Evolutionary conservation across 441 rosid genomes (phyloP).

Genomic region (Arabidopsis lyrata): DNA sequence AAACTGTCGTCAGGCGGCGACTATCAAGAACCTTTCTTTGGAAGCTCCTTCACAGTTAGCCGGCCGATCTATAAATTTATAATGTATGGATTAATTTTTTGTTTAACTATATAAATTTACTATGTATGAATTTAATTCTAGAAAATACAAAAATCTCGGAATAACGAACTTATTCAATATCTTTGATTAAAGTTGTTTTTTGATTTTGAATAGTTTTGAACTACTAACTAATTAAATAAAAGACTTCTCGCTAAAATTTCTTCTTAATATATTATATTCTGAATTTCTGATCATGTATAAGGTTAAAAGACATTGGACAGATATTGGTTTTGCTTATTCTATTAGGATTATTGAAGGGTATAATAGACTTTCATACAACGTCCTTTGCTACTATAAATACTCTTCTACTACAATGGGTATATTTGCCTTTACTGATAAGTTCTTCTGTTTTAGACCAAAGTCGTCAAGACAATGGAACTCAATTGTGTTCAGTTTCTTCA

Average conservation of each 20-base stretch:
- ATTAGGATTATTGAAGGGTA: constrained; percentile 1
- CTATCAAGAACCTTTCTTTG: constrained; percentile 3
- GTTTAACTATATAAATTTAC: too few relatives aligned
- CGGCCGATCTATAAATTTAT: neutral
- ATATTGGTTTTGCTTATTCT: constrained; percentile 9
- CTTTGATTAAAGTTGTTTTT: too few relatives aligned
- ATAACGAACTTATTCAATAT: too few relatives aligned
- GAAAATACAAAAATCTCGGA: too few relatives aligned
- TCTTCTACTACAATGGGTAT: neutral
- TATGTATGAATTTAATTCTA: too few relatives aligned
- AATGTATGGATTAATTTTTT: too few relatives aligned
- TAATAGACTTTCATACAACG: neutral
- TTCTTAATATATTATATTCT: neutral
- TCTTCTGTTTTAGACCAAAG: neutral
- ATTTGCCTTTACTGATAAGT: neutral
- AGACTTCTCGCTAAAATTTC: neutral
- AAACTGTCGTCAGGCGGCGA: constrained; percentile 5
- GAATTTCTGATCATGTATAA: neutral
- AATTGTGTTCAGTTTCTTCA: constrained; percentile 35
- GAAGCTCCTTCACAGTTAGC: neutral
- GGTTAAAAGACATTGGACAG: constrained; percentile 11
- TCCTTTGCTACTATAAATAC: constrained; percentile 29
- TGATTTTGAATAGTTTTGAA: too few relatives aligned
- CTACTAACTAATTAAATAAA: too few relatives aligned
- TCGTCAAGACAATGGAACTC: constrained; percentile 21